These are phyloP conservation scores for Petunia secreta DNA, from an alignment of 257 asterid genomes.

Conservation along the genomic window DNA sequence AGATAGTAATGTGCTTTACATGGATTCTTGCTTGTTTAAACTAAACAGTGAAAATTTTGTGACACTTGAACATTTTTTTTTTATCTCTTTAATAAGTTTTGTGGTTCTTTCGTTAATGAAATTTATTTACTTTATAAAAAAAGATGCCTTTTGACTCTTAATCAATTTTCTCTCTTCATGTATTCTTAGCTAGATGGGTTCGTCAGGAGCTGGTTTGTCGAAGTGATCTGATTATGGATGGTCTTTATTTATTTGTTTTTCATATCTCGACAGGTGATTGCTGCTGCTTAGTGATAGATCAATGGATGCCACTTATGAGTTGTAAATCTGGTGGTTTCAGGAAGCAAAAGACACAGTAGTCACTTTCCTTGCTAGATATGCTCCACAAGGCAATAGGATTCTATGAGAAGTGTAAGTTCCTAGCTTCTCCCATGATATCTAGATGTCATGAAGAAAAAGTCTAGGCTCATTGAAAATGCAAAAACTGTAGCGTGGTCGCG, in stretches of 20 bases:
- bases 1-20: not conserved
- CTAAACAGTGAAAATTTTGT: not conserved
- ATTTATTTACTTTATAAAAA: too few relatives aligned
- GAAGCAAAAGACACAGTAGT: not conserved
- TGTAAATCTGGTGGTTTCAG: not conserved
- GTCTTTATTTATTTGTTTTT: conserved; percentile 1
- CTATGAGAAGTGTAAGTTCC: conserved; percentile 1
- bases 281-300: not conserved
- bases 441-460: conserved; percentile 14
- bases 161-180: not conserved
- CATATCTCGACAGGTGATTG: conserved; percentile 6
- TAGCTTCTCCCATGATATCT: conserved; percentile 2
- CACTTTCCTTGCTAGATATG: not conserved
- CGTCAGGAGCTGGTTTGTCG: conserved; percentile 12
- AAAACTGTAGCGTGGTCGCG: not conserved
- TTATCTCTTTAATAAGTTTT: not conserved
- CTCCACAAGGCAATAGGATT: not conserved
- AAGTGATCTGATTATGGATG: not conserved
- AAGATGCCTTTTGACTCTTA: not conserved
- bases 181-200: not conserved
- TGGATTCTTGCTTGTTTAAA: not conserved
- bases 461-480: conserved; percentile 10
- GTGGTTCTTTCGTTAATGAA: too few relatives aligned
- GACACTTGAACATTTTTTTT: not conserved
- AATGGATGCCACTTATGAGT: not conserved